A percentile compares a stretch with the other conserved stretches of the same genome.
Conservation (phyloP, 2,329 filamentous ascomycete species). For the Penicillium sp. region DNA sequence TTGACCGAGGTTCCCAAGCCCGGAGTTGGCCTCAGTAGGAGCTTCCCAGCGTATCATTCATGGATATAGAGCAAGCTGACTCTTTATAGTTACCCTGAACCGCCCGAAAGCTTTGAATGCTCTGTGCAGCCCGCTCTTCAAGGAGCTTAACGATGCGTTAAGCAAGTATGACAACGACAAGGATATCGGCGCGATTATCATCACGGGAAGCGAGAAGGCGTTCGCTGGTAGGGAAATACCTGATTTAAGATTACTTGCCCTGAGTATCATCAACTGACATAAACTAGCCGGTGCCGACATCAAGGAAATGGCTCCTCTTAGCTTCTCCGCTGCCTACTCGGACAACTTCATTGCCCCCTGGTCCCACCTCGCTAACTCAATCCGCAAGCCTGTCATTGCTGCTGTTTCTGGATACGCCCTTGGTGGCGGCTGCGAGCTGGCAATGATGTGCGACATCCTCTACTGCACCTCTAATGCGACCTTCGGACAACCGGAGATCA, state of each 20-base stretch:
- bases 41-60: slow-evolving; percentile 20
- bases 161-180: slow-evolving; percentile 70
- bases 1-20: slow-evolving; percentile 80
- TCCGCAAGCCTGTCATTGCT: slow-evolving; percentile 93
- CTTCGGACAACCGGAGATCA: slow-evolving; percentile 97
- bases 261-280: slow-evolving; percentile 4
- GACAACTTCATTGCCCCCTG: slow-evolving; percentile 93
- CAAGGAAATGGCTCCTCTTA: slow-evolving; percentile 96
- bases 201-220: slow-evolving; percentile 87
- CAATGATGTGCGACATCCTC: slow-evolving; percentile 95
- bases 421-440: slow-evolving; percentile 93
- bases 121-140: slow-evolving; percentile 86
- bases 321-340: slow-evolving; percentile 85
- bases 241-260: not conserved
- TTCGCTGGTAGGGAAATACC: slow-evolving; percentile 65
- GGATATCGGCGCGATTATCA: slow-evolving; percentile 73
- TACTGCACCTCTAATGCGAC: slow-evolving; percentile 86
- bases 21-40: slow-evolving; percentile 83
- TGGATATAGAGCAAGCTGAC: not conserved
- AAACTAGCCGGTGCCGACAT: slow-evolving; percentile 84
- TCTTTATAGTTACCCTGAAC: slow-evolving; percentile 77
- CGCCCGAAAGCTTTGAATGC: slow-evolving; percentile 96
- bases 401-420: slow-evolving; percentile 94
- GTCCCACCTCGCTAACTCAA: slow-evolving; percentile 79
- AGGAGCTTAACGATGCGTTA: slow-evolving; percentile 82